These are phyloP conservation scores for Parachaetomium inaequale DNA, from an alignment of 495 filamentous ascomycete genomes.

Conservation along the genomic window DNA sequence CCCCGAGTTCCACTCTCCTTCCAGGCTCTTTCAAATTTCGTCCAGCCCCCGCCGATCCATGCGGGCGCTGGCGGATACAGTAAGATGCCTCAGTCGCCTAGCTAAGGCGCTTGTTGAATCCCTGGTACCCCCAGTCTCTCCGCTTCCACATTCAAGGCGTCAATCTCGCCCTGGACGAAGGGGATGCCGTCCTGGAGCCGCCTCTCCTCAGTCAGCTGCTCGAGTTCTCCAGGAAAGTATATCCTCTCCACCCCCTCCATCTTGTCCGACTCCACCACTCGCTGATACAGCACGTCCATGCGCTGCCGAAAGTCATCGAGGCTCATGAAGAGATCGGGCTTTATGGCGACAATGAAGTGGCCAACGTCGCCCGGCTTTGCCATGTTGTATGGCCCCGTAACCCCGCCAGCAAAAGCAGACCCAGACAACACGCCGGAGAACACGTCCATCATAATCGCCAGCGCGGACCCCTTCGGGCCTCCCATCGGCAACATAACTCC, in stretches of 20 bases:
- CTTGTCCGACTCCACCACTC: slow-evolving; percentile 61
- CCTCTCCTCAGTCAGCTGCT: slow-evolving; percentile 57
- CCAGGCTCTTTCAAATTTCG: too few relatives aligned
- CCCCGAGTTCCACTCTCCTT: too few relatives aligned
- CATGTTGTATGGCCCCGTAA: slow-evolving; percentile 69
- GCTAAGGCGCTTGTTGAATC: neutral
- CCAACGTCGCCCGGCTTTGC: slow-evolving; percentile 66
- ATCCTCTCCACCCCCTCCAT: slow-evolving; percentile 69
- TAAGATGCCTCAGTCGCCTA: too few relatives aligned
- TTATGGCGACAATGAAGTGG: slow-evolving; percentile 71
- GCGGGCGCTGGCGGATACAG: too few relatives aligned
- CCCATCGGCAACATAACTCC: slow-evolving; percentile 80
- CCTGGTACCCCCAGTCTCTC: slow-evolving; percentile 45
- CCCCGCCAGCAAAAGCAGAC: slow-evolving; percentile 66
- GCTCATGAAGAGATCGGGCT: slow-evolving; percentile 72
- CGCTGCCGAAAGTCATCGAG: slow-evolving; percentile 63
- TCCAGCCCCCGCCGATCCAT: too few relatives aligned
- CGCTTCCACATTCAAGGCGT: slow-evolving; percentile 64
- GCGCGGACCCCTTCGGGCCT: slow-evolving; percentile 68
- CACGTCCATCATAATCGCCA: slow-evolving; percentile 81
- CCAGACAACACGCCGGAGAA: slow-evolving; percentile 72
- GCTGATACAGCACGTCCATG: slow-evolving; percentile 67
- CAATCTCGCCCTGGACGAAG: slow-evolving; percentile 60
- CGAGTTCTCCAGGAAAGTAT: slow-evolving; percentile 77
- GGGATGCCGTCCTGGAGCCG: slow-evolving; percentile 61